Evolutionary conservation across 2,329 filamentous ascomycete genomes (phyloP).

Genomic region (Aspergillus tamarii): DNA sequence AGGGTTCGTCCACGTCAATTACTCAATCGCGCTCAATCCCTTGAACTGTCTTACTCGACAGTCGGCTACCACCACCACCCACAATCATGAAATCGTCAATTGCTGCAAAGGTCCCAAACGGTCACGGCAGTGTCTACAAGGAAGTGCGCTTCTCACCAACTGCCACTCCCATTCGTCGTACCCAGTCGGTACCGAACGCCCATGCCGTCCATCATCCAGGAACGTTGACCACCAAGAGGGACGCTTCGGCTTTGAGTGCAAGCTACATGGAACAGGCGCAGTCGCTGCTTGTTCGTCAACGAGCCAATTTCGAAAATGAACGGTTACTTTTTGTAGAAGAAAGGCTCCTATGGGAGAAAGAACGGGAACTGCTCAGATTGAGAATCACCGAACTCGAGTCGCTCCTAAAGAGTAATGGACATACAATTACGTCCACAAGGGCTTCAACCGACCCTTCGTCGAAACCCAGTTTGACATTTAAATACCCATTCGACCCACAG

Average conservation of each 20-base stretch:
- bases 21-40: not conserved
- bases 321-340: conserved; percentile 47
- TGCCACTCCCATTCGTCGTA: conserved; percentile 39
- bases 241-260: conserved; percentile 32
- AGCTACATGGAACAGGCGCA: conserved; percentile 47
- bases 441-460: conserved; percentile 13
- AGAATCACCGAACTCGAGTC: conserved; percentile 48
- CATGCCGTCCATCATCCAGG: conserved; percentile 35
- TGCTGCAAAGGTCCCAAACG: conserved; percentile 30
- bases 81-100: conserved; percentile 30
- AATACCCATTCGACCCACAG: conserved; percentile 21
- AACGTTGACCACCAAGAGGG: conserved; percentile 24
- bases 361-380: conserved; percentile 44
- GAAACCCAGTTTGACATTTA: conserved; percentile 13
- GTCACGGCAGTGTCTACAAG: conserved; percentile 42
- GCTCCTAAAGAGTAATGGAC: conserved; percentile 28
- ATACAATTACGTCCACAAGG: conserved; percentile 15
- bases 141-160: conserved; percentile 48
- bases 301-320: conserved; percentile 43
- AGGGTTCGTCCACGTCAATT: conserved; percentile 1
- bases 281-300: conserved; percentile 43
- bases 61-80: conserved; percentile 6
- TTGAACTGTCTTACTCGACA: conserved; percentile 12
- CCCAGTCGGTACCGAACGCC: conserved; percentile 43
- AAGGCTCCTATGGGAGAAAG: conserved; percentile 48